Evolutionary conservation across 306 rosid species (phyloP).

Genomic region (Vachellia collinsii): DNA sequence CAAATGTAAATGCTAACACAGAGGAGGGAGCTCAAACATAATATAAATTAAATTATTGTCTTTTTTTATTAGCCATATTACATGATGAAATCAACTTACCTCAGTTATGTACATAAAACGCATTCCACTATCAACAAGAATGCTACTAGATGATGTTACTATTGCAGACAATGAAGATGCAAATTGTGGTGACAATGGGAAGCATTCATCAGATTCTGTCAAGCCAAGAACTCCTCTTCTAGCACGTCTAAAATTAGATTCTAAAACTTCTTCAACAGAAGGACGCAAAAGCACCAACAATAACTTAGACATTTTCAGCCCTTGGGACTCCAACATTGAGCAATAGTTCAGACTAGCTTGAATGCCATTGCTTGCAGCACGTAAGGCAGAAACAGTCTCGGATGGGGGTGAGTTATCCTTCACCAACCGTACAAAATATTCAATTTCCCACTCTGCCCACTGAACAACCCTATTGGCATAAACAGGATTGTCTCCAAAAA

Average conservation of each 20-base stretch:
- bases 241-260: constrained; percentile 89
- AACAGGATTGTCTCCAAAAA: constrained; percentile 91
- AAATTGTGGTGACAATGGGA: constrained; percentile 63
- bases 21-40: constrained; percentile 1
- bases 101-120: constrained; percentile 78
- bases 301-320: constrained; percentile 84
- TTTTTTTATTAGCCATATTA: constrained; percentile 32
- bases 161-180: constrained; percentile 76
- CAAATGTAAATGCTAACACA: constrained; percentile 18
- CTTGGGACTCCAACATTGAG: constrained; percentile 75
- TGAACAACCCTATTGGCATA: constrained; percentile 90
- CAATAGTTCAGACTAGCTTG: constrained; percentile 91
- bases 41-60: constrained; percentile 23
- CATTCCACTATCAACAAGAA: constrained; percentile 80
- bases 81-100: constrained; percentile 67
- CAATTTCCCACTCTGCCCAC: constrained; percentile 99
- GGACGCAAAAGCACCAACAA: constrained; percentile 85
- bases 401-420: constrained; percentile 88
- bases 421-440: constrained; percentile 81
- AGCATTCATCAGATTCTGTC: constrained; percentile 68
- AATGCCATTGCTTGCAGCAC: constrained; percentile 78
- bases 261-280: constrained; percentile 90
- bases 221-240: constrained; percentile 76
- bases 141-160: constrained; percentile 57
- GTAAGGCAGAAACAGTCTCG: constrained; percentile 75